Conservation (phyloP, 148 eudicot species). For the Rheum nobile region DNA sequence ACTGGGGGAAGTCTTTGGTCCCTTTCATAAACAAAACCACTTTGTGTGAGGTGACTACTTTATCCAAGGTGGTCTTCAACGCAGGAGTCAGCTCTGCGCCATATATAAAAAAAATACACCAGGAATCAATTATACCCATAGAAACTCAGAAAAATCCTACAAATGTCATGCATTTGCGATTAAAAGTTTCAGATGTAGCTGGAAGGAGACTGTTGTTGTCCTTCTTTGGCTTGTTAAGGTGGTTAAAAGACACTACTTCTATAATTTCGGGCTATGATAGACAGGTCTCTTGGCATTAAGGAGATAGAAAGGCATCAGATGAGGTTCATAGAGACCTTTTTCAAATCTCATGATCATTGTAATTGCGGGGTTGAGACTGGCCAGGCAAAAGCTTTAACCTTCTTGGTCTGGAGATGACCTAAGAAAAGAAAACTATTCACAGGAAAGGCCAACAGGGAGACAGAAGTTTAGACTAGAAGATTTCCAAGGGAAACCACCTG, state of each 20-base stretch:
- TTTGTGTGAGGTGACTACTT: slow-evolving; percentile 73
- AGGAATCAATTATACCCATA: neutral
- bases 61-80: slow-evolving; percentile 76
- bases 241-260: neutral
- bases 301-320: neutral
- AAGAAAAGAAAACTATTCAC: neutral
- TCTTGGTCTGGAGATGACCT: neutral
- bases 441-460: neutral
- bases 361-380: neutral
- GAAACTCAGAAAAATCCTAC: neutral
- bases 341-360: neutral
- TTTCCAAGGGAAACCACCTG: neutral
- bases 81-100: slow-evolving; percentile 76
- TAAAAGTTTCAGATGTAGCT: too few species aligned
- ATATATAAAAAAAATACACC: neutral
- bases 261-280: neutral
- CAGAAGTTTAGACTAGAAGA: neutral
- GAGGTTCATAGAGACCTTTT: neutral
- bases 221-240: too few species aligned
- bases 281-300: neutral
- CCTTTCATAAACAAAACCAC: slow-evolving; percentile 95
- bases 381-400: neutral
- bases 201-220: too few species aligned
- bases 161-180: neutral
- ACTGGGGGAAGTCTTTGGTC: slow-evolving; percentile 85